Evolutionary conservation across 164 flowering plant species (phyloP).

Genomic region (Berberis vulgaris): DNA sequence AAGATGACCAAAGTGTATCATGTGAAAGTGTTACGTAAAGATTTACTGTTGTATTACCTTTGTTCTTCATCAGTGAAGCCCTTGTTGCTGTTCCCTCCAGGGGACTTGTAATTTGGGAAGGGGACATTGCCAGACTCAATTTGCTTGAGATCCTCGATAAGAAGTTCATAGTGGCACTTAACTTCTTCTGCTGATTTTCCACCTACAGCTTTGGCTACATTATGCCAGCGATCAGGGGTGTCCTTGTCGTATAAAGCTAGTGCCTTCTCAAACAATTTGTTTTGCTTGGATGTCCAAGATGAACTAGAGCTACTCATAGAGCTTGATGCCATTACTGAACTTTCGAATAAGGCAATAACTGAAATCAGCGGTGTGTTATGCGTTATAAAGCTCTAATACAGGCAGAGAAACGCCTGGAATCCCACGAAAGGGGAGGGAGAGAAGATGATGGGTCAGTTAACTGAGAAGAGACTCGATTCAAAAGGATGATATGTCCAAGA

Average conservation of each 20-base stretch:
- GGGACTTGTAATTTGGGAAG: constrained; percentile 42
- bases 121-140: constrained; percentile 66
- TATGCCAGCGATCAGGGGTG: constrained; percentile 68
- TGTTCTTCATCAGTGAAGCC: constrained; percentile 26
- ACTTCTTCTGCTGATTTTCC: constrained; percentile 69
- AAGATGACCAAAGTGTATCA: too few species aligned
- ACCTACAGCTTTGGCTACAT: constrained; percentile 59
- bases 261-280: constrained; percentile 74
- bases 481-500: constrained; percentile 26
- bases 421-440: not conserved
- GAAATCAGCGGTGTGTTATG: too few species aligned
- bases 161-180: constrained; percentile 55
- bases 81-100: constrained; percentile 11
- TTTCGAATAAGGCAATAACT: not conserved
- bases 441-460: not conserved
- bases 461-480: constrained; percentile 5
- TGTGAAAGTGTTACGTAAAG: too few species aligned
- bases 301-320: constrained; percentile 18
- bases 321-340: constrained; percentile 29
- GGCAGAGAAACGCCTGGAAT: not conserved
- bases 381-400: not conserved
- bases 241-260: constrained; percentile 52
- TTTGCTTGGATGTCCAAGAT: constrained; percentile 59
- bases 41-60: constrained; percentile 16
- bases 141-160: constrained; percentile 43